Conservation (phyloP, 2,329 filamentous ascomycete species). For the Scedosporium apiospermum region DNA sequence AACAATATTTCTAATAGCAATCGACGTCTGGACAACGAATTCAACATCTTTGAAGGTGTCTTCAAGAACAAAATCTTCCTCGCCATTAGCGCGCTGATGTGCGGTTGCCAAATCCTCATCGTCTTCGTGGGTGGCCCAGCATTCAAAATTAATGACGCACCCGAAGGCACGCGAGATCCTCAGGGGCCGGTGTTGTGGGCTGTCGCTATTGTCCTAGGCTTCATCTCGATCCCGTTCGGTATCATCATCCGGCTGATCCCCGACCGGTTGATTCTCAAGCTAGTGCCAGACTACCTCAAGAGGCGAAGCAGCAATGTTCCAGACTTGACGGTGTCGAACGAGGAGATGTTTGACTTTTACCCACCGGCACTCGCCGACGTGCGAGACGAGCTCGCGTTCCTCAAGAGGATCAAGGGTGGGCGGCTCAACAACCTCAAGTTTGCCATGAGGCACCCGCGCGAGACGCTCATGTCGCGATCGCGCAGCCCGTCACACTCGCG, state of each 20-base stretch:
- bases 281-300: slow-evolving; percentile 46
- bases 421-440: slow-evolving; percentile 75
- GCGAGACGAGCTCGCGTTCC: slow-evolving; percentile 69
- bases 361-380: slow-evolving; percentile 66
- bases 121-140: slow-evolving; percentile 76
- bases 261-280: slow-evolving; percentile 51
- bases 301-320: slow-evolving; percentile 35
- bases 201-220: slow-evolving; percentile 73
- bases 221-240: slow-evolving; percentile 78
- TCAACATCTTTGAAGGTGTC: slow-evolving; percentile 92
- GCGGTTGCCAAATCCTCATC: slow-evolving; percentile 82
- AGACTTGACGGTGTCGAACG: slow-evolving; percentile 53
- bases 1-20: slow-evolving; percentile 41
- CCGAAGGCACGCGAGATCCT: slow-evolving; percentile 27
- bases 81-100: slow-evolving; percentile 75
- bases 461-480: slow-evolving; percentile 53
- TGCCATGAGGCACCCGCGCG: slow-evolving; percentile 64
- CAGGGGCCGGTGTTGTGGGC: slow-evolving; percentile 76
- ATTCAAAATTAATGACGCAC: slow-evolving; percentile 51
- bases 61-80: slow-evolving; percentile 83
- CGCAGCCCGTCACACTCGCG: slow-evolving; percentile 55
- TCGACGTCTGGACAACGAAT: slow-evolving; percentile 83
- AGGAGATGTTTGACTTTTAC: slow-evolving; percentile 57
- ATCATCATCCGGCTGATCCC: slow-evolving; percentile 75
- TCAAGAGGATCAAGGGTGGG: slow-evolving; percentile 72